Evolutionary conservation across 129 eudicot species (phyloP), one percentile per base, ranked within the genome.

Genomic region (Sambucus nigra): DNA sequence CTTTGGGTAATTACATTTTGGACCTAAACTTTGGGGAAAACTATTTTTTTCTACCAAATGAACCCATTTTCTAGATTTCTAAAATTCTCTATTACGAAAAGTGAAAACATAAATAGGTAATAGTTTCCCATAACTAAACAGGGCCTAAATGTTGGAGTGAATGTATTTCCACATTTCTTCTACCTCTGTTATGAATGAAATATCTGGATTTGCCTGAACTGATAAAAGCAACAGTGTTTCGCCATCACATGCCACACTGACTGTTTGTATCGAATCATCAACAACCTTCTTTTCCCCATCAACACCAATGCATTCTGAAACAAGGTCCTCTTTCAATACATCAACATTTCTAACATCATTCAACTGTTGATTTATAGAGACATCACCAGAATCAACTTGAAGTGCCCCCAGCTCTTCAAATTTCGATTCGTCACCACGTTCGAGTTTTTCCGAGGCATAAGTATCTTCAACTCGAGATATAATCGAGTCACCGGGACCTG

Each of bases 401-500:
- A 27, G 29, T 6, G 5, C 14, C 0, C 35, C 59, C 28, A 5
- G 39, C 59, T 53, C 55, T 35, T 63, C 61, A 69, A 40, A 8
- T 65, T 39, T 49, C 48, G 40, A 51, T 35, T 74, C 59, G 23
- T 58, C 61, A 26, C 33, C 51, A 56, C 44, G 25, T 40, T 12
- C 50, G 55, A 24, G 51, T 32, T 20, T 49, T 59, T 75, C 67
- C 0, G 72, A 59, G 4, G 65, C 76, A 24, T 63, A 75, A 19
- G 80, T 81, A 66, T 82, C 93, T 48, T 68, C 73, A 61, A 79
- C 87, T 21, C 56, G 84, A 56, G 93, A 86, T 21, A 55, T 12
- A 59, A 62, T 24, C 6, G 76, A 64, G 14, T 60, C 80, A 57
- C 48, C 64, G 58, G 21, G 52, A 41, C 25, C 19, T 62, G 51